Evolutionary conservation across 2,329 filamentous ascomycete genomes (phyloP).

Genomic region (Ophiostoma sp.): DNA sequence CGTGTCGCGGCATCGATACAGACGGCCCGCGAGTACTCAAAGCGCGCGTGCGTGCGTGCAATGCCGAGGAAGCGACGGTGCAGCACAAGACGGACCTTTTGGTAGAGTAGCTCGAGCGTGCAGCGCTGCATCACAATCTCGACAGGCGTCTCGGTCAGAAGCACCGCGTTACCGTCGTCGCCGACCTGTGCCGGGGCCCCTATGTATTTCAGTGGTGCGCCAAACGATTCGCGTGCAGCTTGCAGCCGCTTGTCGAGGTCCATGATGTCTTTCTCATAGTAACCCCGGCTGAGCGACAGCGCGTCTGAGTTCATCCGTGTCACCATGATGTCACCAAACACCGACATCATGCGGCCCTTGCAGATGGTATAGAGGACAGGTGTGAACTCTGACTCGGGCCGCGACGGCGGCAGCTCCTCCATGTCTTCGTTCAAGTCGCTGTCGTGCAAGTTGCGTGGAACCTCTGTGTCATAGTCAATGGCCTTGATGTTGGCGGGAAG

Average conservation of each 20-base stretch:
- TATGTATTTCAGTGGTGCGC: constrained; percentile 16
- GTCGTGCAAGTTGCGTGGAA: constrained; percentile 44
- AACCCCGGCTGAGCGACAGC: background rate
- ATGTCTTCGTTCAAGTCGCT: constrained; percentile 48
- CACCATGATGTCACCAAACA: constrained; percentile 26
- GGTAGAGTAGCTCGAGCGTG: constrained; percentile 30
- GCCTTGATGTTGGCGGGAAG: constrained; percentile 47
- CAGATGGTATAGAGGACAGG: constrained; percentile 30
- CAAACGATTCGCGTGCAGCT: constrained; percentile 15
- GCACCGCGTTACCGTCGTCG: background rate
- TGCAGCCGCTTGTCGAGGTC: constrained; percentile 27
- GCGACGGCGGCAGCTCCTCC: constrained; percentile 38
- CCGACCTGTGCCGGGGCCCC: background rate
- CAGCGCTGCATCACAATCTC: constrained; percentile 30
- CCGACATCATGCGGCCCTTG: constrained; percentile 26
- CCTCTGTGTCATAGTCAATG: constrained; percentile 41
- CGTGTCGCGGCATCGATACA: constrained; percentile 43
- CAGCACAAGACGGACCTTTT: constrained; percentile 28
- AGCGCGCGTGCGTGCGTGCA: constrained; percentile 35
- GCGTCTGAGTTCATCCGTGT: background rate
- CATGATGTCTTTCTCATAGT: constrained; percentile 23
- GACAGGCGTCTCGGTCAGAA: constrained; percentile 18
- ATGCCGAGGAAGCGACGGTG: constrained; percentile 31
- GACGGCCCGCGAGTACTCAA: constrained; percentile 37
- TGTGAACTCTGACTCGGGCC: constrained; percentile 40